Percentiles rank a stretch among this genome's conserved stretches.
phyloP scores from a whole-genome alignment of 805 yeast genomes.

The Komagataella kurtzmanii region DNA sequence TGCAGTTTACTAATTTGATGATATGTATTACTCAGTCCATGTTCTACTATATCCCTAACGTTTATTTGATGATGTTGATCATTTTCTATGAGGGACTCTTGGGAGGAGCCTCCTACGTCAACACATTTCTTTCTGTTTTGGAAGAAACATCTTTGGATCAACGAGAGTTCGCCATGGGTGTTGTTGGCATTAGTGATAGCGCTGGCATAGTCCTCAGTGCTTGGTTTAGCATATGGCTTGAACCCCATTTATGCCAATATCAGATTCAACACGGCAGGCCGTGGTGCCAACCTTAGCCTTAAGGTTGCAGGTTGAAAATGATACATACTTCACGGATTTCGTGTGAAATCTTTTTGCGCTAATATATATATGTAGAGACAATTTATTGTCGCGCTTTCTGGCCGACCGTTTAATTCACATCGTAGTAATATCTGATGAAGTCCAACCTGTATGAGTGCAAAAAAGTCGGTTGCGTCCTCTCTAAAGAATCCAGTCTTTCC shows the following conservation, averaged over 20 bases:
- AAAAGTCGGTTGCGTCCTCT: no score
- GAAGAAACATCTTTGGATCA: slow-evolving; percentile 37
- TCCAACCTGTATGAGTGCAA: no score
- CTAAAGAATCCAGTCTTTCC: no score
- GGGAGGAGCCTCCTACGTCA: slow-evolving; percentile 86
- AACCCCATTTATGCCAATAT: slow-evolving; percentile 53
- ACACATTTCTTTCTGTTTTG: slow-evolving; percentile 69
- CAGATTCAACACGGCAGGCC: slow-evolving; percentile 66
- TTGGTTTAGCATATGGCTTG: slow-evolving; percentile 57
- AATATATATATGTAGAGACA: no score
- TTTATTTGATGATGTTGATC: slow-evolving; percentile 48
- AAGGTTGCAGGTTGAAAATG: not conserved
- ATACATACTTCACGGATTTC: no score
- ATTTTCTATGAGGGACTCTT: slow-evolving; percentile 80
- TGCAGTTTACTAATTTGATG: slow-evolving; percentile 55
- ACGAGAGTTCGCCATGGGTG: slow-evolving; percentile 71
- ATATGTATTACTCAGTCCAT: slow-evolving; percentile 54
- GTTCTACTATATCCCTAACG: slow-evolving; percentile 37
- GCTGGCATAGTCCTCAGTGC: slow-evolving; percentile 82
- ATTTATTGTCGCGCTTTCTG: no score
- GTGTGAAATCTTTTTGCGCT: no score
- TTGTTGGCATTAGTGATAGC: slow-evolving; percentile 75
- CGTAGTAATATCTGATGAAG: no score
- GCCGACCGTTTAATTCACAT: no score
- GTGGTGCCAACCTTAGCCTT: slow-evolving; percentile 49